These are phyloP conservation scores for Aspergillus aculeatus DNA, from an alignment of 2,329 filamentous ascomycete species.

Conservation along the genomic window DNA sequence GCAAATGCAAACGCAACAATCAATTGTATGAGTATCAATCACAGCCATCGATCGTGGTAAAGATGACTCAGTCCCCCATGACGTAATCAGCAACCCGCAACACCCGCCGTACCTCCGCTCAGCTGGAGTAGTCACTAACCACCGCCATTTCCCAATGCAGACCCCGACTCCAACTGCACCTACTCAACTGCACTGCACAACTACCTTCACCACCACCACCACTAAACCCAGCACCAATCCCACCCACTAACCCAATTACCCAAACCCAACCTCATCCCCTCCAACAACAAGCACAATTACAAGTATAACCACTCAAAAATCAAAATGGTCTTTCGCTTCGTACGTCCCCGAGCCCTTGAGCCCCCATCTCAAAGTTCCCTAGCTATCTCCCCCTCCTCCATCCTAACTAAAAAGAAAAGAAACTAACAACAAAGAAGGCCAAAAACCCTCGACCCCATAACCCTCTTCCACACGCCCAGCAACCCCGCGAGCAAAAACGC, in stretches of 20 bases:
- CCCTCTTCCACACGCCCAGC: constrained; percentile 87
- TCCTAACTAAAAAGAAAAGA: background rate
- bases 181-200: background rate
- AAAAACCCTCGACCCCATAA: constrained; percentile 88
- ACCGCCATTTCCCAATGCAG: background rate
- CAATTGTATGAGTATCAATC: too few species aligned
- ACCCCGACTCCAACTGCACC: background rate
- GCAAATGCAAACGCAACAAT: too few species aligned
- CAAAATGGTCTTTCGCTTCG: constrained; percentile 28
- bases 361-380: too few species aligned
- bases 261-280: background rate
- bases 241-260: background rate
- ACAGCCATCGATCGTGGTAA: background rate
- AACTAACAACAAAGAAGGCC: constrained; percentile 49
- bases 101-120: background rate
- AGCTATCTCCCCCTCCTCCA: background rate
- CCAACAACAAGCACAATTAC: background rate
- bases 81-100: constrained; percentile 12
- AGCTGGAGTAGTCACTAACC: background rate
- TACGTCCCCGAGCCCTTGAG: constrained; percentile 4
- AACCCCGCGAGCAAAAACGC: constrained; percentile 71
- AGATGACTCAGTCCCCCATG: constrained; percentile 3
- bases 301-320: background rate
- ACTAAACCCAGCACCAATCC: background rate
- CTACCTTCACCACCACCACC: background rate